Evolutionary conservation across 129 eudicot species (phyloP).

Genomic region (Centaurea solstitialis): DNA sequence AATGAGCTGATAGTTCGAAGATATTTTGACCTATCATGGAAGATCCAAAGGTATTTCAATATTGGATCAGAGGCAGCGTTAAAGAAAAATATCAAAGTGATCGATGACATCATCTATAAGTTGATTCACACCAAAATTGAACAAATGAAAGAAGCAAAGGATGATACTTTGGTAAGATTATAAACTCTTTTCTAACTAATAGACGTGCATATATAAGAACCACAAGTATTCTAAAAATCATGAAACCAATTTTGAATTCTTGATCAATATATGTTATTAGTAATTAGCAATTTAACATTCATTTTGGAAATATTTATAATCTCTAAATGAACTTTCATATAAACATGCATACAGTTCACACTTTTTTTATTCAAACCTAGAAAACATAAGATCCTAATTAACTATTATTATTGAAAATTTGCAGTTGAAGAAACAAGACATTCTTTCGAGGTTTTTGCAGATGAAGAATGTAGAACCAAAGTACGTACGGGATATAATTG

Average conservation of each 20-base stretch:
- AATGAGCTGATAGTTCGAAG: conserved; percentile 40
- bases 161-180: background rate
- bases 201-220: background rate
- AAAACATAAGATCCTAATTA: background rate
- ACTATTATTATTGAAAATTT: background rate
- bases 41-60: conserved; percentile 39
- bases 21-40: conserved; percentile 51
- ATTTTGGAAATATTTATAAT: too few species aligned
- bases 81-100: conserved; percentile 11
- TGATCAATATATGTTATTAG: too few species aligned
- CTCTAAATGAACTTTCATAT: background rate
- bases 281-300: too few species aligned
- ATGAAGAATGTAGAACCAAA: background rate
- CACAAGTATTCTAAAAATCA: too few species aligned
- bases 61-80: background rate
- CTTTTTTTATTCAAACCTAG: background rate
- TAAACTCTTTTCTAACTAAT: too few species aligned
- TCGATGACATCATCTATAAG: conserved; percentile 20
- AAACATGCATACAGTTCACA: background rate
- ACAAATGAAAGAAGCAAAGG: background rate
- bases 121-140: background rate
- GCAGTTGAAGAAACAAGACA: background rate
- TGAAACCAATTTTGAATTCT: too few species aligned
- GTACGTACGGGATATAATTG: background rate
- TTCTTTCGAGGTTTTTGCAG: background rate